These are phyloP conservation scores for Phylloporus scabripes DNA, from an alignment of 768 basidiomycete genomes.

Conservation along the genomic window DNA sequence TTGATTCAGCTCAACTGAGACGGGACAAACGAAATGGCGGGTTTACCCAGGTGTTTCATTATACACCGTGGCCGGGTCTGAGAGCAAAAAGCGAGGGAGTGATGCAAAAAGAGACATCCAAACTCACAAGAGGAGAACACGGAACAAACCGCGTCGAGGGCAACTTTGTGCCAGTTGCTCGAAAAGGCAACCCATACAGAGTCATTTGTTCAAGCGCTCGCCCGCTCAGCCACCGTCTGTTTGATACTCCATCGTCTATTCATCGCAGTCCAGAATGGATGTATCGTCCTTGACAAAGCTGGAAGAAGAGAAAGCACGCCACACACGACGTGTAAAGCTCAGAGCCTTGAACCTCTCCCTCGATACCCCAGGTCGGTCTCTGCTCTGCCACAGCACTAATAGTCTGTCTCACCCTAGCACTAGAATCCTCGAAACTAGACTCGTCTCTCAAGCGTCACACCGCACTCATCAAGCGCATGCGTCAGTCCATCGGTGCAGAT, in stretches of 20 bases:
- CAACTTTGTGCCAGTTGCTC: neutral
- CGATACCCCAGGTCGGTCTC: conserved; percentile 42
- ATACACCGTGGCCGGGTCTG: too few relatives aligned
- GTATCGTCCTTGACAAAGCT: conserved; percentile 27
- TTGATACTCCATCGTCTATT: conserved; percentile 1
- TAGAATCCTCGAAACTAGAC: conserved; percentile 76
- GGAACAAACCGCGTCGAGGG: neutral
- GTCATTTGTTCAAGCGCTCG: neutral
- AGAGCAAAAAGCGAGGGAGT: too few relatives aligned
- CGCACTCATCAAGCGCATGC: conserved; percentile 89
- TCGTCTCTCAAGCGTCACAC: conserved; percentile 96
- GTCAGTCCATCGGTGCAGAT: conserved; percentile 77
- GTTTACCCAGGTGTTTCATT: too few relatives aligned
- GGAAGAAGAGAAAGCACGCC: conserved; percentile 49
- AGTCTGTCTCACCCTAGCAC: conserved; percentile 4
- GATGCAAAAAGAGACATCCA: too few relatives aligned
- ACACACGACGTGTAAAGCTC: conserved; percentile 52
- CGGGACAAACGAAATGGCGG: too few relatives aligned
- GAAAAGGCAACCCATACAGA: conserved; percentile 13
- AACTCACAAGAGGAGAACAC: too few relatives aligned
- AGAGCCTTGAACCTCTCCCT: conserved; percentile 52
- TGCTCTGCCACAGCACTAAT: neutral
- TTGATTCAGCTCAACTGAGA: too few relatives aligned
- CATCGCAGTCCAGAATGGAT: conserved; percentile 19
- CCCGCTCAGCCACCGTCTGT: conserved; percentile 8